Evolutionary conservation across 2,329 filamentous ascomycete genomes (phyloP).

Genomic region (Zymoseptoria brevis): DNA sequence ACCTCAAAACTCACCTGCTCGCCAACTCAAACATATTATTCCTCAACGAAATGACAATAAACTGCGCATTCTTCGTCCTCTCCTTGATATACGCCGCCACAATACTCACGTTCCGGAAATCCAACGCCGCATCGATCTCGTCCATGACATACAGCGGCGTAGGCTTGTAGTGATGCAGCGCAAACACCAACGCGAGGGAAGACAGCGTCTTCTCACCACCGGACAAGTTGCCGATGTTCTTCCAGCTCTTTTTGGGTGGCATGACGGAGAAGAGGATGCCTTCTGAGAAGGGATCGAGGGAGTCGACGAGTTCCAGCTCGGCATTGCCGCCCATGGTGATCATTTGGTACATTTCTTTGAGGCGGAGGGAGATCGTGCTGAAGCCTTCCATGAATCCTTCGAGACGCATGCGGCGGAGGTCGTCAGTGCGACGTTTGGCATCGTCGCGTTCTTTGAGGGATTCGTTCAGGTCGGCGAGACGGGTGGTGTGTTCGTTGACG

Average conservation of each 20-base stretch:
- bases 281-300: slow-evolving; percentile 90
- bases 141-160: slow-evolving; percentile 99
- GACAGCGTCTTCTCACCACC: slow-evolving; percentile 97
- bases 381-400: slow-evolving; percentile 99
- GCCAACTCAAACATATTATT: slow-evolving; percentile 99
- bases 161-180: slow-evolving; percentile 93
- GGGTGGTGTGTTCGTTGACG: slow-evolving; percentile 70
- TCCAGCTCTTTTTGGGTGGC: slow-evolving; percentile 99
- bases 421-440: slow-evolving; percentile 87
- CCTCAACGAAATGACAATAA: slow-evolving; percentile 92
- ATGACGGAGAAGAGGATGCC: slow-evolving; percentile 97
- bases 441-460: slow-evolving; percentile 72
- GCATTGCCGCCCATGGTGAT: slow-evolving; percentile 99
- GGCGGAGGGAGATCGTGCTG: slow-evolving; percentile 79
- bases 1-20: slow-evolving; percentile 85
- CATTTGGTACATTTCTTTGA: slow-evolving; percentile 99
- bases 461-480: slow-evolving; percentile 73
- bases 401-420: slow-evolving; percentile 78
- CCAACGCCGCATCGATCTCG: slow-evolving; percentile 94
- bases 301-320: slow-evolving; percentile 93
- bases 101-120: slow-evolving; percentile 97
- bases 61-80: slow-evolving; percentile 96
- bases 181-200: slow-evolving; percentile 91
- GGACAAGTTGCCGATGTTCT: slow-evolving; percentile 93
- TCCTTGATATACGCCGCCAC: slow-evolving; percentile 99